Base-by-base conservation (phyloP, 2,329 filamentous ascomycete species). In the Monosporascus sp. region DNA sequence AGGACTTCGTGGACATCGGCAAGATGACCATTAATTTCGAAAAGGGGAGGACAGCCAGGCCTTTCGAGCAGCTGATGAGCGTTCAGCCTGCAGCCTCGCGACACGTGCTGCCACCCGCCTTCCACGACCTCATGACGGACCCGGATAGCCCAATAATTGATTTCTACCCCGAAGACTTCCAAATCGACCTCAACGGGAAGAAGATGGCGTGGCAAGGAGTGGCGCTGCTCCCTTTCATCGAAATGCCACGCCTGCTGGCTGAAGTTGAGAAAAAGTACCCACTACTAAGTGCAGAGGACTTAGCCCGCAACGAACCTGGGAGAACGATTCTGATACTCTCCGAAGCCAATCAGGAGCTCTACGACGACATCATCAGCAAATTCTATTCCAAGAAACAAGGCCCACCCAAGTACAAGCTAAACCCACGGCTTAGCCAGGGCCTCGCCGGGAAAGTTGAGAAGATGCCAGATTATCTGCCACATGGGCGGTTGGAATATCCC, bases 161-260 rank as follows among this genome's bases (percentile, higher is more conserved):
- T 68, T 99, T 99, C 70, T 99, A 99, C 64, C 95, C 95, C 0
- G 88, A 92, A 65, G 90, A 96, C 24, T 99, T 99, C 62, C 84
- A 88, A 17, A 82, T 97, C 50, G 94, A 99, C 69, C 74, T 97
- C 42, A 99, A 99, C 60, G 94, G 94, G 51, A 97, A 97, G 76
- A 99, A 97, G 68, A 95, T 97, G 73, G 90, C 91, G 0, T 99
- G 95, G 94, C 93, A 97, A 69, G 94, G 94, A 58, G 88, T 99
- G 50, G 91, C 90, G 3, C 76, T 99, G 20, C 79, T 99, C 36
- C 94, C 94, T 0, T 99, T 97, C 69, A 99, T 99, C 63, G 92
- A 99, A 63, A 94, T 96, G 78, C 84, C 86, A 50, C 85, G 92
- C 50, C 75, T 99, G 18, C 76, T 99, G 8, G 78, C 80, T 18